phyloP scores from a whole-genome alignment of 352 stramenopile species.

The Globisporangium takayamanum region DNA sequence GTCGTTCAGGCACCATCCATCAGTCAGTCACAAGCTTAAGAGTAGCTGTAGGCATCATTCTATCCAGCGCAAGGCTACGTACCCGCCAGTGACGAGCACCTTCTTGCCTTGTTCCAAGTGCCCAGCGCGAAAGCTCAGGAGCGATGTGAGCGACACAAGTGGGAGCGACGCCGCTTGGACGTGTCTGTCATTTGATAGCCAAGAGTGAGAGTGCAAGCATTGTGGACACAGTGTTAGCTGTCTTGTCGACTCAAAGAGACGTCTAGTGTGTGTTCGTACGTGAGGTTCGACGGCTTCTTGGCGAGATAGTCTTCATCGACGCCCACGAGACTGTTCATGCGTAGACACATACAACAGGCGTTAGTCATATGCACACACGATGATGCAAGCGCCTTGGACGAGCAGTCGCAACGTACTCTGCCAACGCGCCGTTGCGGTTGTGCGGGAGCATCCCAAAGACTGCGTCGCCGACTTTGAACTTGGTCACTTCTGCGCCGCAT shows the following conservation, averaged over 20 bases:
- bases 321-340: conserved; percentile 29
- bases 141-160: conserved; percentile 41
- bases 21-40: too few species aligned
- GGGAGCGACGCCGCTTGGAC: conserved; percentile 65
- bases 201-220: too few species aligned
- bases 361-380: neutral
- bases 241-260: neutral
- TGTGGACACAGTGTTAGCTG: too few species aligned
- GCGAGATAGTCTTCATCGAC: conserved; percentile 54
- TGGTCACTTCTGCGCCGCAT: conserved; percentile 46
- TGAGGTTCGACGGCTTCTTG: conserved; percentile 64
- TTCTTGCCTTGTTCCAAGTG: conserved; percentile 57
- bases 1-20: too few species aligned
- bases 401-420: conserved; percentile 36
- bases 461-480: conserved; percentile 51
- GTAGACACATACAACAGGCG: neutral
- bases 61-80: neutral
- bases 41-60: too few species aligned
- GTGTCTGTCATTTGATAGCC: conserved; percentile 22
- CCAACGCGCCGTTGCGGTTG: conserved; percentile 49
- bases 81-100: conserved; percentile 67
- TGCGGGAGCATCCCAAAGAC: conserved; percentile 74
- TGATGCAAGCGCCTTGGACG: neutral
- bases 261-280: conserved; percentile 13
- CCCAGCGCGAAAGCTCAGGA: conserved; percentile 43